phyloP scores from a whole-genome alignment of 495 filamentous ascomycete species.

The Evernia prunastri region DNA sequence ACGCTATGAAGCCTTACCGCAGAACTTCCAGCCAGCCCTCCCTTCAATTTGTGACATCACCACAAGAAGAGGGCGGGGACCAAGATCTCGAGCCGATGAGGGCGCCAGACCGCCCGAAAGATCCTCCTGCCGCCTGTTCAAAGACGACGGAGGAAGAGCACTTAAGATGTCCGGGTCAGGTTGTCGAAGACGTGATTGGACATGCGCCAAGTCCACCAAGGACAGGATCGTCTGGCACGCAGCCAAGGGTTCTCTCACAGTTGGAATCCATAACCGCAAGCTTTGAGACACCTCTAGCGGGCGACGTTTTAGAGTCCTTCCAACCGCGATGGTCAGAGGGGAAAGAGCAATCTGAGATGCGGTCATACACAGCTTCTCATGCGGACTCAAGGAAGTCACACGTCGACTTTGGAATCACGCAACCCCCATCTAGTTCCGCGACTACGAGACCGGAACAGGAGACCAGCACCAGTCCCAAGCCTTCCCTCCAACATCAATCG shows the following conservation, averaged over 20 bases:
- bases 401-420: neutral
- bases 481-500: neutral
- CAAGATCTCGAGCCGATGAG: neutral
- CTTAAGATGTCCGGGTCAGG: neutral
- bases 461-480: neutral
- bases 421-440: neutral
- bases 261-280: neutral
- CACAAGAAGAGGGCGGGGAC: neutral
- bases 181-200: neutral
- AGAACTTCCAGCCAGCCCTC: neutral
- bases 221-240: neutral
- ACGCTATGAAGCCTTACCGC: neutral
- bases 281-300: neutral
- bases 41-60: neutral
- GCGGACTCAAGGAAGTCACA: neutral
- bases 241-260: neutral
- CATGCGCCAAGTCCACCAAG: neutral
- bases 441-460: neutral
- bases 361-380: neutral
- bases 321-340: neutral
- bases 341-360: neutral
- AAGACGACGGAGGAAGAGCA: neutral
- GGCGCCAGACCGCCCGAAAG: neutral
- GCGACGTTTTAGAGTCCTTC: neutral
- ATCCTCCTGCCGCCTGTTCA: neutral